Percentiles rank a stretch among this genome's conserved stretches.
Conservation (phyloP, 257 asterid genomes). For the Ligustrum vulgare region DNA sequence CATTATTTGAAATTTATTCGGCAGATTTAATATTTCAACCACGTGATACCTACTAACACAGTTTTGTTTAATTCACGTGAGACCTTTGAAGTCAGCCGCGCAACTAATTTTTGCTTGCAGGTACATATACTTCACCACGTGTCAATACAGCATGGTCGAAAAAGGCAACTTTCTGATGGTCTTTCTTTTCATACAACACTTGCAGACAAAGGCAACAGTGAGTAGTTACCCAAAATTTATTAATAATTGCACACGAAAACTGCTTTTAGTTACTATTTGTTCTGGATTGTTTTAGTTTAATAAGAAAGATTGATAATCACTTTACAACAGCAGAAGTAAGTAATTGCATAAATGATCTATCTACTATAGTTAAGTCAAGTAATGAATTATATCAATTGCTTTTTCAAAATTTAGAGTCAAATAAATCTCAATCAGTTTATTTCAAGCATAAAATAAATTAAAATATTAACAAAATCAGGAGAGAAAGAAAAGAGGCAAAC, state of each 20-base stretch:
- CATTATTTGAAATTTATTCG: neutral
- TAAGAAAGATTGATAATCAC: neutral
- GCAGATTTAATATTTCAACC: neutral
- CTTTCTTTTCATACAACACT: neutral
- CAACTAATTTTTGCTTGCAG: neutral
- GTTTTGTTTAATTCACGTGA: neutral
- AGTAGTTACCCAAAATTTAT: constrained; percentile 1
- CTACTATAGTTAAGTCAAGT: neutral
- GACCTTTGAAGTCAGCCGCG: neutral
- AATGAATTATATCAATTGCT: neutral
- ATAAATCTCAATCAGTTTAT: neutral
- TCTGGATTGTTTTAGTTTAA: neutral
- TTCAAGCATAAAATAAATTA: neutral
- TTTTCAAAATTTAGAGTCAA: neutral
- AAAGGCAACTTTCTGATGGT: neutral
- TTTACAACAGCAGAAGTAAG: neutral
- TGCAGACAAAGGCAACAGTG: constrained; percentile 2
- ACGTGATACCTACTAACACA: neutral
- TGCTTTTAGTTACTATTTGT: neutral
- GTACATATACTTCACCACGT: neutral
- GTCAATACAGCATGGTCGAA: neutral
- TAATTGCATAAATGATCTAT: neutral
- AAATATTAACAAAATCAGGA: neutral
- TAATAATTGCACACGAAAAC: neutral
- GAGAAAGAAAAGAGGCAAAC: neutral